Evolutionary conservation across 331 rosid genomes (phyloP), one percentile per base, ranked within the genome.

Genomic region (Malus hybrid): DNA sequence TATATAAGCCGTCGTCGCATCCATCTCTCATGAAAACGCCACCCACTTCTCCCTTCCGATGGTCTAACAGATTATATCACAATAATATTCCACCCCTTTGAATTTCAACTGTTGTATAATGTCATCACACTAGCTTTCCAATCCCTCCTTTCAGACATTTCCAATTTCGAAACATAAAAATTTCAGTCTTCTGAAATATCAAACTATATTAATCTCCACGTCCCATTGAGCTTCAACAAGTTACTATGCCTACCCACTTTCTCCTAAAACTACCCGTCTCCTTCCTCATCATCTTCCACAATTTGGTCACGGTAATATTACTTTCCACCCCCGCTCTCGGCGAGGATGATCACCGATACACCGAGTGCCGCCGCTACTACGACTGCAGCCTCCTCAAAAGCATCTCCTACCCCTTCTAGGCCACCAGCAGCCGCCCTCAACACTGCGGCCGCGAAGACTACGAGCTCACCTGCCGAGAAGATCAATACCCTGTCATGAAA

Each of bases 301-400:
- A 42, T 67, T 62, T 63, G 63, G 19, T 34, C 20, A 7, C 39
- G 1, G 53, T 13, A 29, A 15, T 30, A 5, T 36, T 68, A 3
- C 0, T 39, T 13, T 62, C 18, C 53, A 13, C 72, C 26, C 61
- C 72, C 6, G 63, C 83, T 20, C 68, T 20, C 57, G 33, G 83
- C 28, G n/a, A 44, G 19, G 72, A 71, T 1, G 55, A 39, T 15
- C 10, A 18, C 5, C 22, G 0, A 6, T 58, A 58, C 55, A 6
- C 1, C 3, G 61, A 3, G 2, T 86, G 93, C 77, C 7, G 6
- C 19, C n/a, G 11, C 7, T 3, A 78, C 16, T 87, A 64, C 78
- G 44, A 19, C n/a, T 85, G 91, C 26, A 88, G 93, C 34, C 42
- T 36, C 42, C 24, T 83, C 76, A 78, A 22, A 55, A 63, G 82